phyloP scores from a whole-genome alignment of 176 grass and related monocot species.

The Oryza glumipatula region DNA sequence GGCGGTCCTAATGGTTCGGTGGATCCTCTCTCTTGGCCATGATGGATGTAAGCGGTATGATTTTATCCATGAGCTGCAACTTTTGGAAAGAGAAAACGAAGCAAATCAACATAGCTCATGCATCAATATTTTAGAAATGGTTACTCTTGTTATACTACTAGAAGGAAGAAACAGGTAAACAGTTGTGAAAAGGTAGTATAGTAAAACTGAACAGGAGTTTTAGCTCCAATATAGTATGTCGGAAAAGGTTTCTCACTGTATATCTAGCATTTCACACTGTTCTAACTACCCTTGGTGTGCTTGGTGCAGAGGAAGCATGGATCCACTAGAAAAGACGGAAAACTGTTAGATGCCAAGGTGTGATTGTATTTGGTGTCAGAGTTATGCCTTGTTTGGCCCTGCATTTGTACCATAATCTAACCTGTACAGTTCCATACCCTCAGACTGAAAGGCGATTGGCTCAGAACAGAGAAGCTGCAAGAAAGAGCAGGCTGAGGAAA shows the following conservation, averaged over 20 bases:
- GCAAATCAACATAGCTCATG: slow-evolving; percentile 21
- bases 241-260: slow-evolving; percentile 38
- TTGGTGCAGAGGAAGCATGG: slow-evolving; percentile 71
- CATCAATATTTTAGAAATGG: not conserved
- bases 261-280: slow-evolving; percentile 30
- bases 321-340: slow-evolving; percentile 71
- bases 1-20: not conserved
- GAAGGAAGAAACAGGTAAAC: slow-evolving; percentile 20
- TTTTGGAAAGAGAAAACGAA: slow-evolving; percentile 21
- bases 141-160: not conserved
- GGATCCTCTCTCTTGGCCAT: not conserved
- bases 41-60: slow-evolving; percentile 30
- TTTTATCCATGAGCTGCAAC: slow-evolving; percentile 21
- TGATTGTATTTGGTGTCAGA: slow-evolving; percentile 28
- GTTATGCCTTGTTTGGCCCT: slow-evolving; percentile 35
- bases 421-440: slow-evolving; percentile 25
- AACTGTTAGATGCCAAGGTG: slow-evolving; percentile 74
- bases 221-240: slow-evolving; percentile 18
- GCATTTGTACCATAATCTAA: slow-evolving; percentile 36
- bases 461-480: slow-evolving; percentile 97
- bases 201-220: slow-evolving; percentile 33
- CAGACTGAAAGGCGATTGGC: slow-evolving; percentile 84
- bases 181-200: slow-evolving; percentile 30
- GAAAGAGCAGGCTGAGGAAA: slow-evolving; percentile 95
- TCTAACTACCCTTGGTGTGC: slow-evolving; percentile 33